phyloP scores from a whole-genome alignment of 2,329 filamentous ascomycete genomes.

The Penicillium sp. region DNA sequence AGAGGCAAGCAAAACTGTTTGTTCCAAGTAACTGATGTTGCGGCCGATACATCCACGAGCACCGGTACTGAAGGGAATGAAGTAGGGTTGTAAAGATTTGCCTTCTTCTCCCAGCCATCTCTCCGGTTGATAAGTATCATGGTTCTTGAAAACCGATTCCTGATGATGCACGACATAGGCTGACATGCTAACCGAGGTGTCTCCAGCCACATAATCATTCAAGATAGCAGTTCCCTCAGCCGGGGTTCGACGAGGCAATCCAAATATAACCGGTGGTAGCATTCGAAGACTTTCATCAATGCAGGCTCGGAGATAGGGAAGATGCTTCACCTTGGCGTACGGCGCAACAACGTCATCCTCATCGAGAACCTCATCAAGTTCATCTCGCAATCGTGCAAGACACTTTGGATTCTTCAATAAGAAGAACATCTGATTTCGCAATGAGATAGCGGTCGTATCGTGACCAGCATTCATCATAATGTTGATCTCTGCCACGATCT shows the following conservation, averaged over 20 bases:
- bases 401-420: constrained; percentile 52
- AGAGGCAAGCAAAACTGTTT: constrained; percentile 49
- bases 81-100: constrained; percentile 40
- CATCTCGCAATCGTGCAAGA: constrained; percentile 44
- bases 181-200: constrained; percentile 49
- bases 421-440: constrained; percentile 56
- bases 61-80: constrained; percentile 45
- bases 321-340: constrained; percentile 55
- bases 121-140: constrained; percentile 42
- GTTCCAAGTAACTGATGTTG: constrained; percentile 50
- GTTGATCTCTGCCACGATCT: constrained; percentile 59
- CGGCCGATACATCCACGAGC: constrained; percentile 42
- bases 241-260: constrained; percentile 48
- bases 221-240: constrained; percentile 41
- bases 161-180: constrained; percentile 45
- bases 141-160: constrained; percentile 36
- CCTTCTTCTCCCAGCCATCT: constrained; percentile 45
- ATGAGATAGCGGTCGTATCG: constrained; percentile 56
- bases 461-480: constrained; percentile 51
- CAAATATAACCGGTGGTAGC: constrained; percentile 42
- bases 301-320: constrained; percentile 28
- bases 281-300: constrained; percentile 53
- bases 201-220: constrained; percentile 33
- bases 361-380: constrained; percentile 45
- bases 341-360: constrained; percentile 47